phyloP scores from a whole-genome alignment of 2,329 filamentous ascomycete species.

The Aureobasidium lini region DNA sequence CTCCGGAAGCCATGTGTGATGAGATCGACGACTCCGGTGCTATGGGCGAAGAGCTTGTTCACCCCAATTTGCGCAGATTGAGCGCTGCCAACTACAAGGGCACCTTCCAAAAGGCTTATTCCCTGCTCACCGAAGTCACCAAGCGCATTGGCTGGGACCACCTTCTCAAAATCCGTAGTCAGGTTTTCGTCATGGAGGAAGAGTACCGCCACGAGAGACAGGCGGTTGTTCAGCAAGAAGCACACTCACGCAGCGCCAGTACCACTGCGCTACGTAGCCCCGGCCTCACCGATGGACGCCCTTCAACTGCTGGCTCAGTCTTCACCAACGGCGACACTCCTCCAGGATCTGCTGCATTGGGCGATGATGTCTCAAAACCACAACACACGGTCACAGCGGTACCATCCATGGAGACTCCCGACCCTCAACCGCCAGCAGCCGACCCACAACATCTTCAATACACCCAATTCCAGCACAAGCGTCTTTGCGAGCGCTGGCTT shows the following conservation, averaged over 20 bases:
- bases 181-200: slow-evolving; percentile 99
- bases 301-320: slow-evolving; percentile 29
- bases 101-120: slow-evolving; percentile 92
- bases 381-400: slow-evolving; percentile 26
- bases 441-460: slow-evolving; percentile 64
- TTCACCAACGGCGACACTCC: slow-evolving; percentile 24
- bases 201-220: slow-evolving; percentile 85
- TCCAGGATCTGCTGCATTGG: slow-evolving; percentile 23
- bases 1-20: slow-evolving; percentile 83
- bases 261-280: slow-evolving; percentile 69
- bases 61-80: slow-evolving; percentile 76
- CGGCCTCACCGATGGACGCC: slow-evolving; percentile 25
- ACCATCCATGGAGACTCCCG: slow-evolving; percentile 24
- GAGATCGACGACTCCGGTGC: slow-evolving; percentile 88
- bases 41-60: slow-evolving; percentile 76
- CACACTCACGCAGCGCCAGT: slow-evolving; percentile 62
- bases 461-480: slow-evolving; percentile 92
- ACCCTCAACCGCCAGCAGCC: slow-evolving; percentile 23
- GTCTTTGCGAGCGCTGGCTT: slow-evolving; percentile 93
- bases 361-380: slow-evolving; percentile 30
- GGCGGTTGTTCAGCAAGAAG: slow-evolving; percentile 32
- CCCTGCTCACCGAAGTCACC: slow-evolving; percentile 89
- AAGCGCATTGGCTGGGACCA: slow-evolving; percentile 98
- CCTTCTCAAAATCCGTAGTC: slow-evolving; percentile 85
- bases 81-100: slow-evolving; percentile 87